Evolutionary conservation across 2,329 filamentous ascomycete species (phyloP).

Genomic region (Pyrenophora tritici-repentis): DNA sequence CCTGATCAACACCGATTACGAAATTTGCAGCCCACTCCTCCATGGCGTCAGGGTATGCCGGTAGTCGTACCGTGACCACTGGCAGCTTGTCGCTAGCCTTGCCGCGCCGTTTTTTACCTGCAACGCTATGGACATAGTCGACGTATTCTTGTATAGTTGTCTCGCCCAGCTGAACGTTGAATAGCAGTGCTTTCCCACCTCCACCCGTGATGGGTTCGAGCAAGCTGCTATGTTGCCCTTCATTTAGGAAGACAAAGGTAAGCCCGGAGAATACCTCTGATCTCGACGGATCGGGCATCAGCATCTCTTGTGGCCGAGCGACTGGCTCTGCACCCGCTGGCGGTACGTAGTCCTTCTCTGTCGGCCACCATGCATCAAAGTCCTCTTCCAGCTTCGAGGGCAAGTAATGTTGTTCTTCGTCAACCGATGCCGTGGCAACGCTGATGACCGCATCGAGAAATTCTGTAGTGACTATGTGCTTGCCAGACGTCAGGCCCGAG

Average conservation of each 20-base stretch:
- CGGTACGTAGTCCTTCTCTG: slow-evolving; percentile 72
- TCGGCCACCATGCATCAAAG: slow-evolving; percentile 79
- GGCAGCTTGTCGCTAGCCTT: slow-evolving; percentile 69
- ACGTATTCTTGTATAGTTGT: slow-evolving; percentile 78
- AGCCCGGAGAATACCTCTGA: slow-evolving; percentile 80
- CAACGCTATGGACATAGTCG: slow-evolving; percentile 73
- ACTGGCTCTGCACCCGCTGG: slow-evolving; percentile 76
- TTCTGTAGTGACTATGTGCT: slow-evolving; percentile 72
- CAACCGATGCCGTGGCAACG: slow-evolving; percentile 55
- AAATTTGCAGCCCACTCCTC: slow-evolving; percentile 73
- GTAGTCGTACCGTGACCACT: slow-evolving; percentile 77
- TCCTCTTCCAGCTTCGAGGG: slow-evolving; percentile 73
- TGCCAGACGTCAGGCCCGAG: slow-evolving; percentile 82
- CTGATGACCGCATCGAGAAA: slow-evolving; percentile 75
- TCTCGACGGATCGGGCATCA: slow-evolving; percentile 70
- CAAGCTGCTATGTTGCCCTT: slow-evolving; percentile 75
- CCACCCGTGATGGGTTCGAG: slow-evolving; percentile 76
- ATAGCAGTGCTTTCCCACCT: slow-evolving; percentile 78
- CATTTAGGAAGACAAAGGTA: slow-evolving; percentile 84
- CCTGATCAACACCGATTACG: slow-evolving; percentile 69
- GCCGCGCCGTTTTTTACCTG: slow-evolving; percentile 73
- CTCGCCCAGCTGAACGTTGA: slow-evolving; percentile 62
- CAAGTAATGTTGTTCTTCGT: slow-evolving; percentile 53
- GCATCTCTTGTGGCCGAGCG: slow-evolving; percentile 68
- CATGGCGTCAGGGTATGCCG: slow-evolving; percentile 51